Evolutionary conservation across 2,329 filamentous ascomycete species (phyloP).

Genomic region (Arthroderma sp.): DNA sequence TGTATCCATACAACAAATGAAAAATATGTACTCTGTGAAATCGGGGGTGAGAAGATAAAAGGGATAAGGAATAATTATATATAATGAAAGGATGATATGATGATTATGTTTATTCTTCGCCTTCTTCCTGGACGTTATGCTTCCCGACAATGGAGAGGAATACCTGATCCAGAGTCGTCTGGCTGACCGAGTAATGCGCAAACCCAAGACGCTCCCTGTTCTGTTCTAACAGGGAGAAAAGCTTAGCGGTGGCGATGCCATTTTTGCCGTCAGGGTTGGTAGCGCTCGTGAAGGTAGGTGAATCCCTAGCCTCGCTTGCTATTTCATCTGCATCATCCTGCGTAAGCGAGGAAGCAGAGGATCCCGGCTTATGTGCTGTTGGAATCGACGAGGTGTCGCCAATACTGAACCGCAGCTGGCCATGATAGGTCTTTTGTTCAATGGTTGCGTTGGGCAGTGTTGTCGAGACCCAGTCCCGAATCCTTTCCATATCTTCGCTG

Average conservation of each 20-base stretch:
- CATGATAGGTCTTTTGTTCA: slow-evolving; percentile 65
- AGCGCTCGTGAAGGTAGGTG: not conserved
- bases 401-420: slow-evolving; percentile 74
- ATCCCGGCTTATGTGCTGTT: not conserved
- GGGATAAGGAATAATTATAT: not conserved
- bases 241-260: slow-evolving; percentile 18
- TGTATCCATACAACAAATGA: not conserved
- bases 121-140: slow-evolving; percentile 61
- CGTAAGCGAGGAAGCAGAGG: not conserved
- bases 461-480: slow-evolving; percentile 52
- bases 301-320: not conserved
- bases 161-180: slow-evolving; percentile 80
- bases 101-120: slow-evolving; percentile 1
- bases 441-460: slow-evolving; percentile 53
- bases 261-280: not conserved
- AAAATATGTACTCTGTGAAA: not conserved
- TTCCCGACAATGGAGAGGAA: slow-evolving; percentile 73
- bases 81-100: not conserved
- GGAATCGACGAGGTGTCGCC: slow-evolving; percentile 26
- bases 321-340: slow-evolving; percentile 7
- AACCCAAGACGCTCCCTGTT: slow-evolving; percentile 56
- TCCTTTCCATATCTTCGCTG: slow-evolving; percentile 50
- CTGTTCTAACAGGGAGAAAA: slow-evolving; percentile 63
- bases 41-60: not conserved
- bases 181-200: slow-evolving; percentile 75